Evolutionary conservation across 345 rosid genomes (phyloP).

Genomic region (Aethionema arabicum): DNA sequence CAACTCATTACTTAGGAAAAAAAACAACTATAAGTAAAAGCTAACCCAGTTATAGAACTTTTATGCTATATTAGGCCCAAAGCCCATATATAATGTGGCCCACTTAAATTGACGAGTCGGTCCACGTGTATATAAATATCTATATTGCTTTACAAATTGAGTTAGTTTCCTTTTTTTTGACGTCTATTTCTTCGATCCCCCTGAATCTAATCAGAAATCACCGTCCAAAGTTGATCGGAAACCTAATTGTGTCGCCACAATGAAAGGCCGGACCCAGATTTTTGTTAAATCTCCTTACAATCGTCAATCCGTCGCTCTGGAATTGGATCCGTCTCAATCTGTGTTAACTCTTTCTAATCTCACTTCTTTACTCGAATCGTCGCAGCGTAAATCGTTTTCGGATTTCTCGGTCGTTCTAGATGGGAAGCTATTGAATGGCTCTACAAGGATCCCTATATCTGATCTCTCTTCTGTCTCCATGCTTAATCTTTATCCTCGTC

Average conservation of each 20-base stretch:
- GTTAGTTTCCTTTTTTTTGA: background rate
- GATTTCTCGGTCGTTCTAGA: slow-evolving; percentile 53
- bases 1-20: no score
- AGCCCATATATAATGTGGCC: background rate
- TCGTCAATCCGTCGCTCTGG: slow-evolving; percentile 39
- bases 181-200: slow-evolving; percentile 1
- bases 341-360: slow-evolving; percentile 45
- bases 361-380: slow-evolving; percentile 31
- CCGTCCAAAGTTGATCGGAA: slow-evolving; percentile 31
- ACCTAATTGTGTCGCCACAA: slow-evolving; percentile 17
- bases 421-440: slow-evolving; percentile 56
- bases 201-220: background rate
- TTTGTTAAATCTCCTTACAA: slow-evolving; percentile 47
- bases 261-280: slow-evolving; percentile 38
- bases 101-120: slow-evolving; percentile 15
- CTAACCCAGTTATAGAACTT: background rate
- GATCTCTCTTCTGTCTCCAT: slow-evolving; percentile 57
- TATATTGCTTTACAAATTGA: fast-evolving
- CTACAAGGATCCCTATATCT: slow-evolving; percentile 43
- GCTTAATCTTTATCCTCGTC: slow-evolving; percentile 51
- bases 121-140: background rate
- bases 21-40: no score
- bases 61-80: background rate
- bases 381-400: slow-evolving; percentile 30
- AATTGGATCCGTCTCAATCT: slow-evolving; percentile 43